Evolutionary conservation across 345 rosid genomes (phyloP).

Genomic region (Euphorbia peplus): DNA sequence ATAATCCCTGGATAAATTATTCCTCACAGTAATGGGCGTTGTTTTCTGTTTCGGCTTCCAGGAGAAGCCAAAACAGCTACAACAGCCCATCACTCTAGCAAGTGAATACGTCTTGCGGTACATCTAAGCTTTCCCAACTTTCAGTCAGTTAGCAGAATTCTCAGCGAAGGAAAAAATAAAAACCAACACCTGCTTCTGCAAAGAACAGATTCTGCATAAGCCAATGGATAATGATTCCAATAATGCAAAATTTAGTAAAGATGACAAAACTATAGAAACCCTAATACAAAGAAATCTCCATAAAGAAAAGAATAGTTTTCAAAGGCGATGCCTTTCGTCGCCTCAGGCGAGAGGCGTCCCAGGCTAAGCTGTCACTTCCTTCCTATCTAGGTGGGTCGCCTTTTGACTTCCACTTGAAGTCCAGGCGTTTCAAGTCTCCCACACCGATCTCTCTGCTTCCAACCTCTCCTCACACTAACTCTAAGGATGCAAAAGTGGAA

Average conservation of each 20-base stretch:
- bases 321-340: no score
- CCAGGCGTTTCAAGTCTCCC: no score
- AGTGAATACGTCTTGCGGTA: constrained; percentile 49
- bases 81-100: constrained; percentile 76
- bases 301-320: background rate
- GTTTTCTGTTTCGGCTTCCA: constrained; percentile 37
- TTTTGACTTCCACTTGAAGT: no score
- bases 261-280: background rate
- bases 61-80: constrained; percentile 80
- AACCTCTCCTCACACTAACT: no score
- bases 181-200: constrained; percentile 34
- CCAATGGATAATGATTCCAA: constrained; percentile 11
- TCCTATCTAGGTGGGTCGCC: no score
- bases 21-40: constrained; percentile 34
- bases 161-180: constrained; percentile 16
- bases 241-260: background rate
- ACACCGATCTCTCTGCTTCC: no score
- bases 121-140: constrained; percentile 40
- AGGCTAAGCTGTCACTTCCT: no score
- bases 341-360: no score
- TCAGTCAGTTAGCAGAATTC: constrained; percentile 23
- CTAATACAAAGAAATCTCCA: background rate
- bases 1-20: constrained; percentile 44
- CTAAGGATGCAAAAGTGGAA: no score
- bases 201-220: constrained; percentile 9